Base-by-base conservation (phyloP, 768 basidiomycete species). In the Amanita subjunquillea region DNA sequence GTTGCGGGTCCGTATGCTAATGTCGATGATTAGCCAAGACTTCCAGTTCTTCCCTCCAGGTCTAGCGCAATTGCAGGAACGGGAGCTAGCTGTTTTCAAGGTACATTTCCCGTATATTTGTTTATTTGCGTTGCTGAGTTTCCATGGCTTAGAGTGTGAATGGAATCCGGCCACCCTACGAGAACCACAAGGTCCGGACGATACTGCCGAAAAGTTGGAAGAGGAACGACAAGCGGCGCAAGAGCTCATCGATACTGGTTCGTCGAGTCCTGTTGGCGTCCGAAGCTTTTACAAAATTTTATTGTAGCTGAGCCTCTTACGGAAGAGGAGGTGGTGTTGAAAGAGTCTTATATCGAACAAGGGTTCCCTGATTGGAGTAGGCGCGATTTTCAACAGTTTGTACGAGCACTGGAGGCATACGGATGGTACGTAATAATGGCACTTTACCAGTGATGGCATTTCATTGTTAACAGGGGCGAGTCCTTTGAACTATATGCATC, bases 31-130 rank as follows among this genome's bases (percentile, higher is more conserved):
- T 60, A 93, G 90, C 57, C 87, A 93, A 67, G 95, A 96, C 65
- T 95, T 92, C 76, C 95, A 99, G 62, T 98, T 99, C 75, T 97
- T 90, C 72, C 87, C 93, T 6, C 79, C 83, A 0, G 75, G 84
- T 49, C 67, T 98, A 9, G 76, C 82, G 3, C 82, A 82, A 59
- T 70, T 97, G 25, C 93, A 97, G 63, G 91, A 95, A 59, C 78
- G 83, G 51, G 95, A 97, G 66, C 71, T 87, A 17, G 85, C 85
- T 0, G 88, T 83, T 9, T 84, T 84, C 65, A 87, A 87, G 72
- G 88, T 84, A 53, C 30, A 32, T 43, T 22, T n/a, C 22, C 41
- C 42, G 15, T 38, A 22, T 27, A 20, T 51, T 58, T 6, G 37
- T 1, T 15, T 27, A 27, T 12, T n/a, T 15, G 41, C 9, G 15